Conservation (phyloP, 1,284 basidiomycete genomes). For the Ceratobasidium sp. region DNA sequence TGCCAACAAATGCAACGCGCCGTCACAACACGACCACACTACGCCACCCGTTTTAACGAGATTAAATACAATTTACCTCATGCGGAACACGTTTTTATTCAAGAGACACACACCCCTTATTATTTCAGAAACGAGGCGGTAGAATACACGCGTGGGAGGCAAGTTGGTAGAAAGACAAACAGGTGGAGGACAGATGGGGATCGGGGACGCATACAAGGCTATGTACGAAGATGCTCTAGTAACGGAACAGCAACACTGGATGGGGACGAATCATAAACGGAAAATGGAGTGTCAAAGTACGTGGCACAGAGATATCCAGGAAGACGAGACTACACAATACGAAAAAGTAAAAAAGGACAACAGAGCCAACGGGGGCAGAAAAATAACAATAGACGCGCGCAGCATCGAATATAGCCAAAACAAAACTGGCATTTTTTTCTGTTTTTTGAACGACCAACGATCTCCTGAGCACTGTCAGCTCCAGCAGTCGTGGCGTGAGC, state of each 20-base stretch:
- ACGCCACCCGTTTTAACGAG: constrained; percentile 7
- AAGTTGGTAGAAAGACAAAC: background rate
- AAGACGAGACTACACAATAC: background rate
- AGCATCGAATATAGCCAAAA: constrained; percentile 13
- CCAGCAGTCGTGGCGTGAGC: background rate
- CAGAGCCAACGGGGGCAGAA: background rate
- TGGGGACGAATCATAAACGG: background rate
- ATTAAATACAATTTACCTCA: constrained; percentile 26
- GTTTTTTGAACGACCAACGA: constrained; percentile 5
- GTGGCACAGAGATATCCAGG: background rate
- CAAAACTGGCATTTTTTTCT: constrained; percentile 12
- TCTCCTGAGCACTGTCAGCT: background rate
- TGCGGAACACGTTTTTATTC: constrained; percentile 31
- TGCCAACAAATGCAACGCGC: constrained; percentile 1
- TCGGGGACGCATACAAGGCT: background rate
- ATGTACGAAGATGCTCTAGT: background rate
- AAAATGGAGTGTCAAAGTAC: background rate
- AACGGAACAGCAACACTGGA: background rate
- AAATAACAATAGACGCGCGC: constrained; percentile 27
- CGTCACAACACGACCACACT: constrained; percentile 34
- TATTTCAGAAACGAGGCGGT: constrained; percentile 33
- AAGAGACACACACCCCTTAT: constrained; percentile 29
- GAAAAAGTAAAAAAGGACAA: background rate
- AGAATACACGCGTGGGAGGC: constrained; percentile 21
- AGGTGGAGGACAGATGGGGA: background rate